phyloP scores from a whole-genome alignment of 2,329 filamentous ascomycete species.

The Paraphoma sp. region DNA sequence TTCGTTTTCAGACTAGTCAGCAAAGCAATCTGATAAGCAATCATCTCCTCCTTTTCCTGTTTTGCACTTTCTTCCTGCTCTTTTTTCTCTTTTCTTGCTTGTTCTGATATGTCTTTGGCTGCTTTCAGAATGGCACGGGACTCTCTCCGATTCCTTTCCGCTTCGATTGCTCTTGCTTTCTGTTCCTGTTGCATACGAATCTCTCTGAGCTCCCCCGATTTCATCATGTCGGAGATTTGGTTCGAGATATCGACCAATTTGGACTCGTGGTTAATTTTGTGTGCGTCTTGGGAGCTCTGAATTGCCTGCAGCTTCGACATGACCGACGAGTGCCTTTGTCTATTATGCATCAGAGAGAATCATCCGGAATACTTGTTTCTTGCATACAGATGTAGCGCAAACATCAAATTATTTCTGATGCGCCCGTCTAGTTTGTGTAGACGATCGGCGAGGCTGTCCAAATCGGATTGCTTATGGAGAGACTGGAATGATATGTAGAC shows the following conservation, averaged over 20 bases:
- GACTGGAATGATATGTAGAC: neutral
- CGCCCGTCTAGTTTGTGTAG: neutral
- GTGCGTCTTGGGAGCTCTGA: neutral
- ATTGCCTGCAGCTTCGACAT: neutral
- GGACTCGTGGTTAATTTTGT: neutral
- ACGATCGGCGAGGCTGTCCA: neutral
- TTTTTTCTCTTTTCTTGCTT: no score
- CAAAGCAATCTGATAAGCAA: neutral
- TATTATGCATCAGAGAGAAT: neutral
- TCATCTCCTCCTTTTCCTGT: neutral
- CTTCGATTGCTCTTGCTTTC: no score
- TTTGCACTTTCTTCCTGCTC: no score
- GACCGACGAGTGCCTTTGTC: neutral
- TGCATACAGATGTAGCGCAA: neutral
- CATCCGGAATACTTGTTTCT: neutral
- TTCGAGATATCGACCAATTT: neutral
- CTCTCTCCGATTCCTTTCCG: no score
- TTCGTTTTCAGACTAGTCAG: constrained; percentile 13
- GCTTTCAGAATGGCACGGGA: no score
- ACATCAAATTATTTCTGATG: neutral
- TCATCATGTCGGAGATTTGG: neutral
- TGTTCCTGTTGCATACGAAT: no score
- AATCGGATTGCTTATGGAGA: neutral
- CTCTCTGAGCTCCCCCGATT: neutral
- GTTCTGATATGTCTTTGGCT: no score